Base-by-base conservation (phyloP, 192 early-diverging fungal genomes). In the Coemansia sp. region DNA sequence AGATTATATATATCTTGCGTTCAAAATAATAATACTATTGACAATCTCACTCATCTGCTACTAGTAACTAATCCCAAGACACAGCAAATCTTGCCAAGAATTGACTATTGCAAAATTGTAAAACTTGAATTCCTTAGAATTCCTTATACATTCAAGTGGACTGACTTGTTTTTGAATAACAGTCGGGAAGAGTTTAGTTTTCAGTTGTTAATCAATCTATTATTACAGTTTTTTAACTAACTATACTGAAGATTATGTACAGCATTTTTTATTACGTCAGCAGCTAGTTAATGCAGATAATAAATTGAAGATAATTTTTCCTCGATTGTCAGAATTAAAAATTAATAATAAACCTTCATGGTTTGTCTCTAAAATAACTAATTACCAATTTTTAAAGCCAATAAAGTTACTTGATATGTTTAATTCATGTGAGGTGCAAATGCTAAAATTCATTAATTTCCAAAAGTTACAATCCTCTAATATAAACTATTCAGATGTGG, bases 321-420 rank as follows among this genome's bases (percentile, higher is more conserved):
- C 52, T 5, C 5, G 17, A 22, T 22, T 53, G 15, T 4, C 14
- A 53, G 17, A 17, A 18, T 18, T 53, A 8, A 5, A 4, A 18
- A 53, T 53, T 15, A 53, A 22, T 9, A 53, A 53, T 17, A 5
- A 5, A 5, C 52, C 52, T 9, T 8, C 4, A 9, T 53, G 52
- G 52, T 53, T 5, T 41, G 20, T 53, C 17, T 53, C 52, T 9
- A 53, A 39, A 52, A 66, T 7, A 41, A 63, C 55, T 55, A 43
- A 5, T 15, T 53, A 53, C 20, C 52, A 18, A 53, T 53, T 53
- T 53, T 18, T 15, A 8, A 53, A 17, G 5, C 5, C 4, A 18
- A 4, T 53, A 15, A 5, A 15, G 5, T 15, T 9, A 5, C 52
- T 53, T 8, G 7, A 53, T 18, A 17, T 17, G 4, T 8, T 53